Conservation (phyloP, 139 green algal genomes). For the Astrephomene gubernaculifera region DNA sequence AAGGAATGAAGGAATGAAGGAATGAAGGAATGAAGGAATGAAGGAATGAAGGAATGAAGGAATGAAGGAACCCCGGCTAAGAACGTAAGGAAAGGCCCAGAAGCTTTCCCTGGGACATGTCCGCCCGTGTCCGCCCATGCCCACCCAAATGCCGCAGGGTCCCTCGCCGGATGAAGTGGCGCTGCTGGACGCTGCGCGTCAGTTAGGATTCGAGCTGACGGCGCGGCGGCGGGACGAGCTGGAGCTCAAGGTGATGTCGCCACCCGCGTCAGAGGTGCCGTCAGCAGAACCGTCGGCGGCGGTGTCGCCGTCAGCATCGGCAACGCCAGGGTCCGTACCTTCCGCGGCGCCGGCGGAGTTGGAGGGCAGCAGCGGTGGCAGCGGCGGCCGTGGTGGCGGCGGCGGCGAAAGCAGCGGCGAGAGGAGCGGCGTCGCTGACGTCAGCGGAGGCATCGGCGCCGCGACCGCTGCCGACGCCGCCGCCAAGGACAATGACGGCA, state of each 20-base stretch:
- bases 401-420: not conserved
- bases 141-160: constrained; percentile 62
- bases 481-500: too few relatives aligned
- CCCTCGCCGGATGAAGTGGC: constrained; percentile 95
- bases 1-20: too few relatives aligned
- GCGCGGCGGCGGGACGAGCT: not conserved
- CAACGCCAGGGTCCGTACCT: too few relatives aligned
- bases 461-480: too few relatives aligned
- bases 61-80: too few relatives aligned
- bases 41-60: too few relatives aligned
- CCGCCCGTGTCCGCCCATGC: not conserved
- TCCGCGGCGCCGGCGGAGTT: not conserved
- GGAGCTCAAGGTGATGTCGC: not conserved
- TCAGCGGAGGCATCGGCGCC: too few relatives aligned
- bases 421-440: not conserved
- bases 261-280: not conserved
- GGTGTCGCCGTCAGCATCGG: not conserved
- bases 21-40: too few relatives aligned
- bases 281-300: not conserved
- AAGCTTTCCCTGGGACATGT: too few relatives aligned
- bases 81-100: too few relatives aligned
- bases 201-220: constrained; percentile 89
- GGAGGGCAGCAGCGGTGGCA: not conserved
- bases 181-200: constrained; percentile 89
- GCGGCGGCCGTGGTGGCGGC: not conserved